Conservation (phyloP, 2,329 filamentous ascomycete genomes). For the Acephala macrosclerotiorum region DNA sequence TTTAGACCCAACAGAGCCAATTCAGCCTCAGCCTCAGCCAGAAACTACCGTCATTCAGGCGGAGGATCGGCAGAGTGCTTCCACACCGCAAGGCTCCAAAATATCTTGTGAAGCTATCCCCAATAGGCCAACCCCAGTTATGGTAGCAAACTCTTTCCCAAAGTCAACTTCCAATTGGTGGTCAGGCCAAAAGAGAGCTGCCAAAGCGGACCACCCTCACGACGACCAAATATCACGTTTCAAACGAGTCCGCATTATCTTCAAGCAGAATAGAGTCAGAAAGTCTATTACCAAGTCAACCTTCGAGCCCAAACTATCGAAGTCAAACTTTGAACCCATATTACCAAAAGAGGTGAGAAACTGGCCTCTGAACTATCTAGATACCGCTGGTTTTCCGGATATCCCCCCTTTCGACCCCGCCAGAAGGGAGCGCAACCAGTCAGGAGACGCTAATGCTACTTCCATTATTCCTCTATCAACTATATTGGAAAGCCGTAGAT, state of each 20-base stretch:
- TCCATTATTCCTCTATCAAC: no score
- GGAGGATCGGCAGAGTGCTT: not conserved
- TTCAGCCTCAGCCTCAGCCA: not conserved
- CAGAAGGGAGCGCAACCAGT: no score
- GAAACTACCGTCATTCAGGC: not conserved
- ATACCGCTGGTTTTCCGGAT: no score
- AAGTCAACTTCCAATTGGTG: no score
- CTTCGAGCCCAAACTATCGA: no score
- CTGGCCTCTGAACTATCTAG: no score
- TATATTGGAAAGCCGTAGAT: no score
- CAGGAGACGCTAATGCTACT: no score
- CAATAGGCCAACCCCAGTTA: not conserved
- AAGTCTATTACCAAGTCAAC: not conserved
- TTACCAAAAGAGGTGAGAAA: no score
- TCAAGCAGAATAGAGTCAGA: not conserved
- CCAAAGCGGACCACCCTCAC: not conserved
- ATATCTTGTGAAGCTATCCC: not conserved
- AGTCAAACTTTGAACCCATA: no score
- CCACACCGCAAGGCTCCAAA: not conserved
- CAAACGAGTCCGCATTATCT: not conserved
- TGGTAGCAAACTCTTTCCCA: not conserved
- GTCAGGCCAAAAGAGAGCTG: not conserved
- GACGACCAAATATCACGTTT: not conserved
- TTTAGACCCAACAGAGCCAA: not conserved
- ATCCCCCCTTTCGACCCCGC: no score